Percentiles rank a stretch among this genome's conserved stretches.
Evolutionary conservation across 2,329 filamentous ascomycete species (phyloP).

Genomic region (Balansia obtecta): DNA sequence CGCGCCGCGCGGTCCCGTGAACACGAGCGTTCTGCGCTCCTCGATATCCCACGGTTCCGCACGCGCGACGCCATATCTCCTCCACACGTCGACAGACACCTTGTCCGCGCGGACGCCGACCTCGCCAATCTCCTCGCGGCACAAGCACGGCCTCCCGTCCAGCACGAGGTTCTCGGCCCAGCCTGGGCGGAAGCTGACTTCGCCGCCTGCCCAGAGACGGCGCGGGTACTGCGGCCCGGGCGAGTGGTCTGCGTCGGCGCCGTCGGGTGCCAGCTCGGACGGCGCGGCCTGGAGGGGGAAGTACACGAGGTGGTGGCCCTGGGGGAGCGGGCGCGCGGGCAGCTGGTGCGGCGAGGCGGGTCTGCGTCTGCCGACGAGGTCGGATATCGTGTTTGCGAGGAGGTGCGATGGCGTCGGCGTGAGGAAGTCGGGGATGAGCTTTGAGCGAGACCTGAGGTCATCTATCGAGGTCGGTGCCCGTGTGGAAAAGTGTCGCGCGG

Average conservation of each 20-base stretch:
- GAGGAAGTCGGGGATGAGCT: constrained; percentile 30
- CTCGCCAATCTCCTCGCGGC: constrained; percentile 32
- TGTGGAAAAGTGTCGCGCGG: too few species aligned
- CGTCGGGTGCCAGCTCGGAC: constrained; percentile 59
- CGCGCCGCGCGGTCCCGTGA: constrained; percentile 27
- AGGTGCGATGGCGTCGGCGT: constrained; percentile 52
- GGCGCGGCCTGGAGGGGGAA: constrained; percentile 61
- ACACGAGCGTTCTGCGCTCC: constrained; percentile 40
- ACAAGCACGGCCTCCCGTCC: constrained; percentile 27
- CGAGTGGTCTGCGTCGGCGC: constrained; percentile 68
- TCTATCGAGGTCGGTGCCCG: background rate
- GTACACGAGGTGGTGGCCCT: constrained; percentile 74
- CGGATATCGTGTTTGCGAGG: constrained; percentile 48
- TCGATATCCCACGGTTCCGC: constrained; percentile 22
- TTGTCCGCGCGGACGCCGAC: constrained; percentile 28
- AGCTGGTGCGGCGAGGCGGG: constrained; percentile 8
- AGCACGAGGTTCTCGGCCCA: constrained; percentile 21
- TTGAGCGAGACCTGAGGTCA: constrained; percentile 10
- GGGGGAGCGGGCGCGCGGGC: constrained; percentile 33
- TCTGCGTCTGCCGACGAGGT: constrained; percentile 31
- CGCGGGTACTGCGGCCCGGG: constrained; percentile 61
- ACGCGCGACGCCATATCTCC: constrained; percentile 27
- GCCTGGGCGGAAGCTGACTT: constrained; percentile 39
- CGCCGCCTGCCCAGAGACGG: constrained; percentile 83
- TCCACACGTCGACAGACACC: constrained; percentile 38